Conservation (phyloP, 1,284 basidiomycete genomes). For the Leccinum solheimii region DNA sequence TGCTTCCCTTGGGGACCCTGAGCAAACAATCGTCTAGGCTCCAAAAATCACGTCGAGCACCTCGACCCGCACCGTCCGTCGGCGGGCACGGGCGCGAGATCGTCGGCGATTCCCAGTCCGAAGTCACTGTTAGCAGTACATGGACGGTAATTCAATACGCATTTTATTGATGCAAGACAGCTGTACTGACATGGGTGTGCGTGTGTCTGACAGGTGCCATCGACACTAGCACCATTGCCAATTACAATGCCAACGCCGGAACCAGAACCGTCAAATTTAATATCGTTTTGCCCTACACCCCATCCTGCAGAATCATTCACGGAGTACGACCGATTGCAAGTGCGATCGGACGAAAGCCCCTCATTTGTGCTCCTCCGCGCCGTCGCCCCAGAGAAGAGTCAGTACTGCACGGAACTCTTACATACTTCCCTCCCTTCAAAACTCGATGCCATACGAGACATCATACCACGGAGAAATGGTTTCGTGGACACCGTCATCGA, state of each 20-base stretch:
- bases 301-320: slow-evolving; percentile 32
- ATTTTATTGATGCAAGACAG: not conserved
- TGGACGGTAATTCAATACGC: slow-evolving; percentile 20
- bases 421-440: slow-evolving; percentile 29
- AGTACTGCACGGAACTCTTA: slow-evolving; percentile 23
- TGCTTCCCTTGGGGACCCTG: slow-evolving; percentile 2
- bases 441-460: slow-evolving; percentile 27
- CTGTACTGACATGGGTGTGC: not conserved
- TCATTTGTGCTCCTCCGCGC: slow-evolving; percentile 22
- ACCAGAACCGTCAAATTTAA: slow-evolving; percentile 1
- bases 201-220: slow-evolving; percentile 8
- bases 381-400: slow-evolving; percentile 22
- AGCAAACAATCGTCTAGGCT: slow-evolving; percentile 13
- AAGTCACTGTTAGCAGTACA: slow-evolving; percentile 4
- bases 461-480: slow-evolving; percentile 35
- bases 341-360: slow-evolving; percentile 25
- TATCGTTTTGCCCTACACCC: slow-evolving; percentile 28
- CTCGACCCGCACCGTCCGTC: not conserved
- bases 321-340: slow-evolving; percentile 30
- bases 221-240: not conserved
- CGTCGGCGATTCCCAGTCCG: slow-evolving; percentile 8
- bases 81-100: not conserved
- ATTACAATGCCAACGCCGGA: not conserved
- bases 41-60: slow-evolving; percentile 22
- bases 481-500: slow-evolving; percentile 39